These are phyloP conservation scores for Ephemerocybe angulata DNA, from an alignment of 768 basidiomycete genomes.

Conservation along the genomic window DNA sequence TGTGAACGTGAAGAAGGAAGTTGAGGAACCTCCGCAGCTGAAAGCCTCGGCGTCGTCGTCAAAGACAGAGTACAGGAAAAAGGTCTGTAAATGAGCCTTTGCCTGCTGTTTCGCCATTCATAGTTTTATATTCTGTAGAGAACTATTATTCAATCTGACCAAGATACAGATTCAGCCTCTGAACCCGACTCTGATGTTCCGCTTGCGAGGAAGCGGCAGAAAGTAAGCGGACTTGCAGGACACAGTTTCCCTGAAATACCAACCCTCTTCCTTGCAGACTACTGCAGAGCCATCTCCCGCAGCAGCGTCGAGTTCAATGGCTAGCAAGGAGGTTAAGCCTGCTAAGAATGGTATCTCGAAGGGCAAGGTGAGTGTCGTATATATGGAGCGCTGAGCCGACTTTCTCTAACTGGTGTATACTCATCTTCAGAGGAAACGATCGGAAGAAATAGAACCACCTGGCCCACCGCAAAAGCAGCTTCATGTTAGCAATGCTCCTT, in stretches of 20 bases:
- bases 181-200: slow-evolving; percentile 6
- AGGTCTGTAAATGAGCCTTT: neutral
- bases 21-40: neutral
- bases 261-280: too few species aligned
- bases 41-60: neutral
- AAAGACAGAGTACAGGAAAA: neutral
- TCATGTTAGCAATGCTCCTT: neutral
- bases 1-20: neutral
- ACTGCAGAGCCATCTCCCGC: too few species aligned
- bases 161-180: slow-evolving; percentile 2
- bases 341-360: too few species aligned
- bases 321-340: too few species aligned
- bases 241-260: too few species aligned
- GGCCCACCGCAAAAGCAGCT: neutral
- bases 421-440: neutral
- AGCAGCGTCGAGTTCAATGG: too few species aligned
- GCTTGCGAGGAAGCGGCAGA: neutral
- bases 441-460: neutral
- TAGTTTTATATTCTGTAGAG: neutral
- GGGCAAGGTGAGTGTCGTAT: too few species aligned
- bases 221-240: slow-evolving; percentile 4
- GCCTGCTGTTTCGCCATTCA: neutral
- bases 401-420: neutral
- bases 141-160: neutral
- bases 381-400: too few species aligned